Evolutionary conservation across 2,329 filamentous ascomycete species (phyloP), one percentile per base, ranked within the genome.

Genomic region (Apiospora kogelbergensis): DNA sequence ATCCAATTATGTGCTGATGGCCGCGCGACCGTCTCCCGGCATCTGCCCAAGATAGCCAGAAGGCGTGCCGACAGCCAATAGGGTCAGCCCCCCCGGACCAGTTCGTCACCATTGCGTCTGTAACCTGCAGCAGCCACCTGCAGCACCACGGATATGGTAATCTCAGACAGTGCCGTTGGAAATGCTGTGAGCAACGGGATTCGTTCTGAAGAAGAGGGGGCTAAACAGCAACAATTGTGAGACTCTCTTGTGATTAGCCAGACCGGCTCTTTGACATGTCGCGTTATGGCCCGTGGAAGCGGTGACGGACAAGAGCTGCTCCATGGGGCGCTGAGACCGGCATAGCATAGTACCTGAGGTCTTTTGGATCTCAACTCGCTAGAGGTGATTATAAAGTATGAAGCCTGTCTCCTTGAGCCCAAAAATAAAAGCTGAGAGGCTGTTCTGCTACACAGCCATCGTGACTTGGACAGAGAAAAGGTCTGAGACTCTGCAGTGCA

Each of bases 101-200:
- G 26, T 57, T 33, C 48, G 26, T 57, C 48, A 57, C 48, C 48
- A 33, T 57, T 57, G 48, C 48, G 48, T 57, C 48, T 57, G 48
- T 20, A 57, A 57, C 48, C 17, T 37, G 53, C 30, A 60, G 53
- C 26, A n/a, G 53, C 53, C n/a, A 37, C 53, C 9, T 60, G 30
- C 53, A 60, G 30, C 30, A 60, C 30, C 53, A 37, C 26, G 30
- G 53, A 69, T 69, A 44, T 57, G 46, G 37, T 37, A 63, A 69
- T 67, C 67, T 57, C 65, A 60, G 17, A 37, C 26, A 26, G 40
- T 24, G 37, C 42, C n/a, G n/a, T 46, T 17, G 30, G 44, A 15
- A 33, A 67, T 44, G 63, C 65, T 69, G 64, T 48, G 64, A 67
- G 48, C 13, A 37, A 69, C 26, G 53, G 33, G 45, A 69, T 69